Evolutionary conservation across 148 eudicot species (phyloP), one percentile per base, ranked within the genome.

Genomic region (Fagopyrum esculentum): DNA sequence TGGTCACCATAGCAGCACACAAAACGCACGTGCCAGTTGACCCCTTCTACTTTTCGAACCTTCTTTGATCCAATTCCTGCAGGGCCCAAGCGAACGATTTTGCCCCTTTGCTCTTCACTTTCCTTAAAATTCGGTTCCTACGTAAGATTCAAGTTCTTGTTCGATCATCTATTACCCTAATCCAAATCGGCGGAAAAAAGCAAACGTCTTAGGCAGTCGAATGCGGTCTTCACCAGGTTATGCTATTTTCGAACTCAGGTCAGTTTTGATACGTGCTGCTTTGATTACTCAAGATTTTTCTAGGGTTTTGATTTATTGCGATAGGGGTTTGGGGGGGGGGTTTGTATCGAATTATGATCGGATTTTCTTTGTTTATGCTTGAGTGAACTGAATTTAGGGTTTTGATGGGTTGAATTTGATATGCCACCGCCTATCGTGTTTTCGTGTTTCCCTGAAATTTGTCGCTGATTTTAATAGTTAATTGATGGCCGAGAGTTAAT

Each of bases 11-110:
- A 15, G 26, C 5, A 63, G 46, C 45, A 40, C 71, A 66, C 46
- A 40, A 2, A 1, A 66, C 71, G 71, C 71, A 66, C 71, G 71
- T 66, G 71, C 46, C 30, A 9, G 11, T 66, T 66, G 71, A 66
- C 68, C 47, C 46, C 71, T 13, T 66, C 19, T 59, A 3, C 69
- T 66, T 66, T 46, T 46, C 3, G 71, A 66, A 66, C 71, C 71
- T 13, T 66, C 71, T 66, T 43, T 40, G 43, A 66, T 66, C 35
- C 71, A 15, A 13, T 43, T 43, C 71, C 71, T 40, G 46, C 71
- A n/a, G 26, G 7, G 64, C 63, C 63, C 63, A n/a, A 57, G 26
- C 26, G 26, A 22, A 22, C 26, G 26, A 22, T 22, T 8, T 49
- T 49, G 9, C 52, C 12, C 11, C 64, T 22, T 30, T 16, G 12